These are phyloP conservation scores for Globisporangium iwayamae DNA, from an alignment of 352 stramenopile genomes.

Conservation along the genomic window DNA sequence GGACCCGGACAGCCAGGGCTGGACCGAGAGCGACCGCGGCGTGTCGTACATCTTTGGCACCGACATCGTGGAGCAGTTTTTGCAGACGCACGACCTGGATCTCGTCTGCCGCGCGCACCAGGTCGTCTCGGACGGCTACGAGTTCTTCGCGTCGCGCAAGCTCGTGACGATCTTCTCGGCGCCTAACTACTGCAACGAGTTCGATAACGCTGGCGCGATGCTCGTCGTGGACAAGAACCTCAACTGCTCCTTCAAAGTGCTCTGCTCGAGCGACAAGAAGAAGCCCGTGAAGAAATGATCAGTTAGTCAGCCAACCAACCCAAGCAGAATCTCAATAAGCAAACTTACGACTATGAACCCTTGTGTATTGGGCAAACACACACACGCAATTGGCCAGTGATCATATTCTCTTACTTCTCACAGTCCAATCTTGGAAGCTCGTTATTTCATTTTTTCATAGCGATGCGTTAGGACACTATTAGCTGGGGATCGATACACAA, in stretches of 20 bases:
- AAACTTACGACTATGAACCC: too few relatives aligned
- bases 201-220: slow-evolving; percentile 98
- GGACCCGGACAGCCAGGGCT: slow-evolving; percentile 87
- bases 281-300: slow-evolving; percentile 36
- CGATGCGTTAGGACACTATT: background rate
- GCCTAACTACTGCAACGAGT: slow-evolving; percentile 99
- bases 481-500: too few relatives aligned
- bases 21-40: slow-evolving; percentile 96
- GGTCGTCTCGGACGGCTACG: slow-evolving; percentile 99
- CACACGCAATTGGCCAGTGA: too few relatives aligned
- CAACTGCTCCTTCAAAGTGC: slow-evolving; percentile 80
- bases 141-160: slow-evolving; percentile 98
- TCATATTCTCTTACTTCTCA: too few relatives aligned
- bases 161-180: slow-evolving; percentile 99
- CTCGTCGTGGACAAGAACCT: slow-evolving; percentile 74
- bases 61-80: slow-evolving; percentile 97
- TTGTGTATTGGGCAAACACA: too few relatives aligned
- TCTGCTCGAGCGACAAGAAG: slow-evolving; percentile 73
- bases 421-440: too few relatives aligned
- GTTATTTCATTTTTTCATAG: too few relatives aligned
- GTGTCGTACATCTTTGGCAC: slow-evolving; percentile 99
- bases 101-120: slow-evolving; percentile 98
- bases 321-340: too few relatives aligned
- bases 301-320: too few relatives aligned
- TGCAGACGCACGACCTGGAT: slow-evolving; percentile 96